Base-by-base conservation (phyloP, 2,329 filamentous ascomycete species). In the Fusarium decemcellulare region DNA sequence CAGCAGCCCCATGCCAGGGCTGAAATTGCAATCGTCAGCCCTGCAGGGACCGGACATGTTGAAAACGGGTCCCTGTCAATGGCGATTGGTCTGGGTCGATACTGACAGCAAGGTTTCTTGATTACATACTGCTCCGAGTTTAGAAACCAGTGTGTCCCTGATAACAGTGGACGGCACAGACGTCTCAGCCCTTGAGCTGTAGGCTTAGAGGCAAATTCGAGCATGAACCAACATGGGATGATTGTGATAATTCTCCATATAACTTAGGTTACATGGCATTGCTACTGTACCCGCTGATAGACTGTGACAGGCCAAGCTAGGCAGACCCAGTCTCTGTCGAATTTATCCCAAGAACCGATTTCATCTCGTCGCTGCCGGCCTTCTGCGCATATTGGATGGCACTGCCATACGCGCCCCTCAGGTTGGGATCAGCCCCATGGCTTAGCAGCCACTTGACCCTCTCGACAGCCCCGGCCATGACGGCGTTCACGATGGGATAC, bases 401-500 rank as follows among this genome's bases (percentile, higher is more conserved):
- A 43, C 62, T 73, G 4, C 71, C 68, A 32, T 53, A 68, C 6
- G 44, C 43, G 1, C 71, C 71, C n/a, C 30, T 54, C 11, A 48
- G 4, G 29, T 56, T 14, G 30, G 68, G 61, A 61, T 73, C 61
- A 5, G 68, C 68, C 7, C 71, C 71, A 18, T 61, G 63, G 11
- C 14, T 43, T 27, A 73, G 16, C 8, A 73, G n/a, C 71, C 71
- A 73, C 16, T 57, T 68, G 0, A 63, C 63, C 29, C 71, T 60
- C 32, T 73, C 53, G 9, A 68, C 58, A 2, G 71, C 68, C 10
- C 68, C 70, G 5, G 62, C 68, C 54, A 60, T 70, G 5, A 73
- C 61, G 6, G 71, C 71, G 15, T 64, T 51, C 16, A 72, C 62
- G 10, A 73, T 61, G 6, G 71, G 55, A 11, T 73, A 73, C 12